Conservation (phyloP, 139 green algal genomes). For the Gonium pectorale region DNA sequence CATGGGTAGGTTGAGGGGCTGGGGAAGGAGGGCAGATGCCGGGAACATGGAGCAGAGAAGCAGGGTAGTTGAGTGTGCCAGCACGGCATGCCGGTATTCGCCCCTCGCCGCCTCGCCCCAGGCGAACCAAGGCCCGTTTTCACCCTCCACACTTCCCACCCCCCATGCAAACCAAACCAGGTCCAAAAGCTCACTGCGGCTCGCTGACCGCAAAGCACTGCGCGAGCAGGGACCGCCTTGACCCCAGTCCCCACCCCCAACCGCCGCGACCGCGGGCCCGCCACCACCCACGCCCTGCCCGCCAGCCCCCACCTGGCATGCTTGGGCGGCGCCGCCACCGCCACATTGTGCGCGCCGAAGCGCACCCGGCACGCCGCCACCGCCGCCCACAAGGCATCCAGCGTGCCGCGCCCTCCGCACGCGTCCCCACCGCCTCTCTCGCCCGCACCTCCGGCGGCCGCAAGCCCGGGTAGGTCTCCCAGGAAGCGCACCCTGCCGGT, state of each 20-base stretch:
- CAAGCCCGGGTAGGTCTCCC: constrained; percentile 11
- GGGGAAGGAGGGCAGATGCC: too few species aligned
- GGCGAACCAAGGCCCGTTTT: too few species aligned
- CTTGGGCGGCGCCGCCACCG: constrained; percentile 50
- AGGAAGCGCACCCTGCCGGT: constrained; percentile 12
- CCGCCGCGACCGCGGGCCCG: background rate
- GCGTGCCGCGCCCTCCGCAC: background rate
- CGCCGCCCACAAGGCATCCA: constrained; percentile 30
- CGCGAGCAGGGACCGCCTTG: too few species aligned
- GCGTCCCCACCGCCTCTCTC: background rate
- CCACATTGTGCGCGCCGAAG: constrained; percentile 37
- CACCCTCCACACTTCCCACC: too few species aligned
- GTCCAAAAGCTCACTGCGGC: too few species aligned
- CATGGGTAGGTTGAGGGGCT: too few species aligned
- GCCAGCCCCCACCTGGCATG: constrained; percentile 40
- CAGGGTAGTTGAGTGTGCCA: too few species aligned
- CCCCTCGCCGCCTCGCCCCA: too few species aligned
- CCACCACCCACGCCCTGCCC: background rate
- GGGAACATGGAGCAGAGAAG: too few species aligned
- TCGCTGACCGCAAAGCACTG: too few species aligned
- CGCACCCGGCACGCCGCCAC: constrained; percentile 24
- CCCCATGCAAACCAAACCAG: background rate
- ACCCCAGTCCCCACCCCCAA: too few species aligned
- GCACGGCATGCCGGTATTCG: too few species aligned
- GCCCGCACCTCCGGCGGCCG: background rate